A percentile compares a stretch with the other conserved stretches of the same genome.
These are phyloP conservation scores for Fusarium sarcochroum DNA, from an alignment of 2,329 filamentous ascomycete species.

Conservation along the genomic window DNA sequence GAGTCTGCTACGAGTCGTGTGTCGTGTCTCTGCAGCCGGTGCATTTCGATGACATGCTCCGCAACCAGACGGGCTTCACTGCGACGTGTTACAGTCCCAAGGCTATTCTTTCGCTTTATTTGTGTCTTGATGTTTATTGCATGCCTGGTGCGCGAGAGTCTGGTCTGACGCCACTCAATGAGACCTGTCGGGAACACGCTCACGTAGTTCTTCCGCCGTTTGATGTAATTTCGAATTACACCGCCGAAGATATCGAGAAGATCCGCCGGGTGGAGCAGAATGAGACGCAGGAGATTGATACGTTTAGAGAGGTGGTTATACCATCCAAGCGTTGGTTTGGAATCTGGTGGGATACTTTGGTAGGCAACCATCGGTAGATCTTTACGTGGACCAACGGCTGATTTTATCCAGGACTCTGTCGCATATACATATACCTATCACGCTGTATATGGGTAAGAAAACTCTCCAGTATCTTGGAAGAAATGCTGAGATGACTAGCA, in stretches of 20 bases:
- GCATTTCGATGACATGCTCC: slow-evolving; percentile 52
- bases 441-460: slow-evolving; percentile 54
- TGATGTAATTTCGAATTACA: slow-evolving; percentile 54
- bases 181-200: slow-evolving; percentile 51
- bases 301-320: slow-evolving; percentile 52
- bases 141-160: slow-evolving; percentile 39
- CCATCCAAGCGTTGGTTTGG: slow-evolving; percentile 53
- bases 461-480: accelerated
- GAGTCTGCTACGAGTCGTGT: slow-evolving; percentile 54
- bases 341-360: slow-evolving; percentile 57
- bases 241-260: slow-evolving; percentile 50
- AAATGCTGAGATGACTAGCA: slow-evolving; percentile 37
- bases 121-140: slow-evolving; percentile 58
- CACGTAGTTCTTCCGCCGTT: slow-evolving; percentile 52
- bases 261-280: slow-evolving; percentile 50
- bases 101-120: slow-evolving; percentile 52
- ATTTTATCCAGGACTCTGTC: slow-evolving; percentile 51
- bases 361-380: slow-evolving; percentile 22
- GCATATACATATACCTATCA: slow-evolving; percentile 55
- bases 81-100: slow-evolving; percentile 51
- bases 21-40: slow-evolving; percentile 46
- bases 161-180: slow-evolving; percentile 51
- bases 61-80: slow-evolving; percentile 33
- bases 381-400: neutral
- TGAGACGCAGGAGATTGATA: slow-evolving; percentile 36